Base-by-base conservation (phyloP, 1,139 yeast genomes). In the Blastobotrys malaysiensis region DNA sequence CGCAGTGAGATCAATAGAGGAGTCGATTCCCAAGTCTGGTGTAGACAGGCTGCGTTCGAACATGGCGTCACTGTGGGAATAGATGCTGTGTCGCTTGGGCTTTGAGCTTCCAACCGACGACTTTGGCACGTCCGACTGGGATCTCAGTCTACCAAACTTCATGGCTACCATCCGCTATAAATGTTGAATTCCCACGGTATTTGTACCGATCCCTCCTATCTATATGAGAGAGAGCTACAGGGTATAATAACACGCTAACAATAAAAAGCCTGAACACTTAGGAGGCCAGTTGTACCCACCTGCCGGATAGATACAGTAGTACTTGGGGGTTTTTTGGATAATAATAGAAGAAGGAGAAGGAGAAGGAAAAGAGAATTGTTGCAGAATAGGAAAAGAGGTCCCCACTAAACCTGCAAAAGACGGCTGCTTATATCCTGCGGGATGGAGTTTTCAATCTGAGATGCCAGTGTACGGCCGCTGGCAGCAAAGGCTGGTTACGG, bases 1-100 rank as follows among this genome's bases (percentile, higher is more conserved):
- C 9, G 45, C 31, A 9, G 51, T 31, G 11, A 54, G 47, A n/a
- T 52, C 45, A 6, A 48, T 45, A 19, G 45, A 5, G 13, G 26
- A 21, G 36, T 50, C 55, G 21, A 53, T 20, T 44, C 39, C 39
- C 39, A 58, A 48, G 21, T 58, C 55, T 3, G 60, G 56, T 9
- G 53, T 48, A 9, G 61, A 57, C 36, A 50, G 24, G 26, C 55
- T 52, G 9, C 58, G 50, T 19, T 52, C 55, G 24, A 57, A 52
- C 11, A 55, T 31, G 39, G 39, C 39, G 16, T 31, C 39, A n/a
- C 39, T 31, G 14, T 31, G 39, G 5, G 39, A 13, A n/a, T 31
- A 31, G 14, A 31, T n/a, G 16, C 39, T 31, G n/a, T n/a, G n/a
- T n/a, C n/a, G n/a, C n/a, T n/a, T n/a, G n/a, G n/a, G 24, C 24